Base-by-base conservation (phyloP, 2,329 filamentous ascomycete species). In the Penicillium sp. region DNA sequence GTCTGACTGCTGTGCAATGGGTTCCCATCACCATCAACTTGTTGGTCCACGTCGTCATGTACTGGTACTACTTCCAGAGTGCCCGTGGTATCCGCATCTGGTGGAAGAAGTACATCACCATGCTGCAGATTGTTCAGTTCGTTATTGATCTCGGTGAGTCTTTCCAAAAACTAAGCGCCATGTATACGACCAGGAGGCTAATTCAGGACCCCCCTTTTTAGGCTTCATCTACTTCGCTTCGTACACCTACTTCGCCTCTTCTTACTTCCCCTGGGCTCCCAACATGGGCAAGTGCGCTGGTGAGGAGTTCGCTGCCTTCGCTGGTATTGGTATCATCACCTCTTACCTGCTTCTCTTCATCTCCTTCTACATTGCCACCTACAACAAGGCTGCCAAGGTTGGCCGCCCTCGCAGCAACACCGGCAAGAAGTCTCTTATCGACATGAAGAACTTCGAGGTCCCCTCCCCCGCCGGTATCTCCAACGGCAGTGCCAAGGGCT, bases 21-120 rank as follows among this genome's bases (percentile, higher is more conserved):
- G 92, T 97, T 58, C 89, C 90, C 65, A 98, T 98, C 77, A 89
- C 87, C 57, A 87, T 98, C 71, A 98, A 98, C 85, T 82, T 98
- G 75, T 87, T 87, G 66, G 94, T 98, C 58, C 94, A 98, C 82
- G 94, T 98, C 61, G 91, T 97, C 76, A 98, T 98, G 94, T 98
- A 98, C 89, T 97, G 93, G 93, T 98, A 98, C 88, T 98, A 98
- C 87, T 98, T 98, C 89, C 94, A 98, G 85, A 94, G 92, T 75
- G 93, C 94, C 58, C 93, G 94, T 71, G 95, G 95, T 70, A 87
- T 98, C 79, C 89, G 89, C 74, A 95, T 97, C 81, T 97, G 93
- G 93, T 98, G 94, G 94, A 98, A 98, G 90, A 92, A 97, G 82
- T 98, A 94, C 90, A 96, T 98, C 77, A 98, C 94, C 71, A 91